These are phyloP conservation scores for Rhododendron vialii DNA, from an alignment of 148 eudicot genomes.

Conservation along the genomic window DNA sequence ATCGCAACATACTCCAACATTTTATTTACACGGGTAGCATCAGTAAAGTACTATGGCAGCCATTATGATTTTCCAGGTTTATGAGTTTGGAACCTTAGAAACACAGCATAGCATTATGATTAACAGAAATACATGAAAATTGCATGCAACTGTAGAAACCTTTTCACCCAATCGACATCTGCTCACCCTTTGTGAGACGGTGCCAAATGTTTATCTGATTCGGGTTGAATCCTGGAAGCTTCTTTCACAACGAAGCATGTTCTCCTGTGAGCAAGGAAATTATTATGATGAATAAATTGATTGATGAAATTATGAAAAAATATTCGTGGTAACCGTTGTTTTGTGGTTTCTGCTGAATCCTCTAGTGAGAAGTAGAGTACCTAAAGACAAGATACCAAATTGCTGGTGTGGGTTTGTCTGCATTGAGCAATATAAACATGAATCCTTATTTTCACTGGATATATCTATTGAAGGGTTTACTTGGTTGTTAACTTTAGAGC, in stretches of 20 bases:
- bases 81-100: background rate
- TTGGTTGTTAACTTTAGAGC: no score
- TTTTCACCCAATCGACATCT: background rate
- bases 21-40: background rate
- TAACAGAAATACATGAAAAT: background rate
- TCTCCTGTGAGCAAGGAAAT: slow-evolving; percentile 10
- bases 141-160: background rate
- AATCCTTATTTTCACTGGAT: background rate
- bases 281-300: background rate
- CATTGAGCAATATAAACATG: background rate
- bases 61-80: background rate
- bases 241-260: background rate
- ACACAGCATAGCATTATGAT: background rate
- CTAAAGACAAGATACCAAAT: background rate
- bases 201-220: background rate
- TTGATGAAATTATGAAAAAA: background rate
- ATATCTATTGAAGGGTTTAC: background rate
- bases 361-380: background rate
- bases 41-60: background rate
- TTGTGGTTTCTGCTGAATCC: background rate
- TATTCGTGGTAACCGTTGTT: background rate
- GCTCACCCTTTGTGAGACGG: background rate
- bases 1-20: background rate
- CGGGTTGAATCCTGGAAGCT: background rate
- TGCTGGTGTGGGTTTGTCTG: background rate